phyloP scores from a whole-genome alignment of 352 stramenopile genomes.

The Phytophthora constricta region DNA sequence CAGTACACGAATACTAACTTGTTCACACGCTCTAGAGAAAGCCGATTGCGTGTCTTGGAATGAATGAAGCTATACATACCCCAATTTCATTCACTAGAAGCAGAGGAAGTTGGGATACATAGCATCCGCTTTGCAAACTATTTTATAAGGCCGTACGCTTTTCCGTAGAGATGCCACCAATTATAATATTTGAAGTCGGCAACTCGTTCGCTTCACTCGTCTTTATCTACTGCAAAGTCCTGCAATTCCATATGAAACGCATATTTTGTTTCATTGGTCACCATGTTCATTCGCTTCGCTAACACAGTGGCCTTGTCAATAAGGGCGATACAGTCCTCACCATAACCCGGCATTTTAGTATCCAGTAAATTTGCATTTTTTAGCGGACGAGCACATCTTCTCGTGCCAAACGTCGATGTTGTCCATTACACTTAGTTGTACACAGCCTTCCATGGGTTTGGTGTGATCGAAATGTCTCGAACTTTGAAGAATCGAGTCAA shows the following conservation, averaged over 20 bases:
- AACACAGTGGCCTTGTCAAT: not conserved
- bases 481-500: conserved; percentile 9
- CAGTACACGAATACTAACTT: conserved; percentile 31
- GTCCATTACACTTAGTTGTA: no score
- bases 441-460: no score
- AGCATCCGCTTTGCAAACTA: conserved; percentile 18
- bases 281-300: not conserved
- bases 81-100: no score
- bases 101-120: conserved; percentile 24
- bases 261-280: not conserved
- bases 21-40: conserved; percentile 19
- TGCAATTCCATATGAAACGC: conserved; percentile 8
- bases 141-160: conserved; percentile 5
- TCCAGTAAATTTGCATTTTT: no score
- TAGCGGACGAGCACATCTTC: no score
- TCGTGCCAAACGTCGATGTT: no score
- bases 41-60: no score
- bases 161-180: not conserved
- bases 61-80: no score
- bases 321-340: not conserved
- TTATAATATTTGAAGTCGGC: conserved; percentile 4
- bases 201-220: not conserved
- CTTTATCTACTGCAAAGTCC: conserved; percentile 6
- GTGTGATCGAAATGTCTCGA: no score
- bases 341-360: no score